phyloP scores from a whole-genome alignment of 2,329 filamentous ascomycete genomes.

The Clonostachys solani region DNA sequence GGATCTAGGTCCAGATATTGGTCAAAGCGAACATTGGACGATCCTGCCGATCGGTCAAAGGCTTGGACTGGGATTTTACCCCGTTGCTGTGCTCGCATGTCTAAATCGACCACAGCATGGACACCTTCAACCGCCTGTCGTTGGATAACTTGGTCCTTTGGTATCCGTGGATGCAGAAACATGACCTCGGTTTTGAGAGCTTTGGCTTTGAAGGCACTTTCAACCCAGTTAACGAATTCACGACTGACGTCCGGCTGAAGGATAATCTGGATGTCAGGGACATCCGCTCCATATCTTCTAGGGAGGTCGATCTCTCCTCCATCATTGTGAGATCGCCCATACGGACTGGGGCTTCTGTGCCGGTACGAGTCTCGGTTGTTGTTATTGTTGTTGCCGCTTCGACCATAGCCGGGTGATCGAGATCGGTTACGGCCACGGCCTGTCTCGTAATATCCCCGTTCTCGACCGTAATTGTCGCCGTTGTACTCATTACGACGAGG shows the following conservation, averaged over 20 bases:
- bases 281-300: constrained; percentile 65
- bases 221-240: constrained; percentile 80
- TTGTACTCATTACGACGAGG: constrained; percentile 53
- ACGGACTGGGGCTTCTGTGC: constrained; percentile 67
- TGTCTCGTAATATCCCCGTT: constrained; percentile 33
- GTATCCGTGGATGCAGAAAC: constrained; percentile 71
- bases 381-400: constrained; percentile 22
- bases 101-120: constrained; percentile 75
- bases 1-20: constrained; percentile 85
- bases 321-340: constrained; percentile 39
- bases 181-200: constrained; percentile 75
- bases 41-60: constrained; percentile 76
- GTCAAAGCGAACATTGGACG: constrained; percentile 74
- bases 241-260: constrained; percentile 73
- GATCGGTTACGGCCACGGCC: constrained; percentile 51
- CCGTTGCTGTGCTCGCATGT: constrained; percentile 61
- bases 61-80: constrained; percentile 78
- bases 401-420: constrained; percentile 53
- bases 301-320: constrained; percentile 65
- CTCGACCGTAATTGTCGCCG: constrained; percentile 53
- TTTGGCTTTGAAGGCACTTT: constrained; percentile 67
- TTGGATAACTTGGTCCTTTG: constrained; percentile 75
- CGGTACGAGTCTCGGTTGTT: constrained; percentile 51
- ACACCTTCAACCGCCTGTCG: constrained; percentile 87
- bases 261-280: constrained; percentile 88